Base-by-base conservation (phyloP, 441 rosid species). In the Populus tomentosa region DNA sequence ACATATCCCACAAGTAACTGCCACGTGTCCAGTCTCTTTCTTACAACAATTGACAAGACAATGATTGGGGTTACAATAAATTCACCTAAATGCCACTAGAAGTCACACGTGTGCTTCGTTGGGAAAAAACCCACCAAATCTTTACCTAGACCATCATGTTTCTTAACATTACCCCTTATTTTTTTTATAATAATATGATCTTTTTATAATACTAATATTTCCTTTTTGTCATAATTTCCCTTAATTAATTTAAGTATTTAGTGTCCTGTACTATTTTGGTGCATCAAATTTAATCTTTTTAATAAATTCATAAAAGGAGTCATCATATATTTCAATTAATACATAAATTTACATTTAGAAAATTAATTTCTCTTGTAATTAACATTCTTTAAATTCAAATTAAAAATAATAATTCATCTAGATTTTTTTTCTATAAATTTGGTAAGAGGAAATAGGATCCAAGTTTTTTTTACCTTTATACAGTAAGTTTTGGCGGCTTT, bases 401-500 rank as follows among this genome's bases (percentile, higher is more conserved):
- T 13, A 11, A 14, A 14, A 13, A 13, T 46, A 14, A 46, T 46
- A 46, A 46, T 13, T 46, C 56, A 46, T 46, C 56, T 46, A 13
- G 13, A 46, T 13, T 3, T 13, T 3, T 13, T 46, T 13, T 13
- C 18, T 46, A 4, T 6, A 46, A 14, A 30, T 75, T 21, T 67
- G 46, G 66, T 53, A 2, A 53, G 32, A 67, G 24, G 13, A 18
- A 24, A 8, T 33, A 9, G 4, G 7, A 20, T 20, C 46, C 61
- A 62, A 26, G n/a, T 64, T 64, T 62, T 68, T 30, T 79, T 53
- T 5, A 72, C 77, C 68, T 67, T 79, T 70, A 21, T 70, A 69
- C 84, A 69, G 56, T 53, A 63, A 67, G 75, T 35, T 80, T 84
- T 82, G 88, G 89, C 90, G 87, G 90, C 87, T 75, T 78, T 73